These are phyloP conservation scores for Myxozyma sirexii DNA, from an alignment of 805 yeast genomes.

Conservation along the genomic window DNA sequence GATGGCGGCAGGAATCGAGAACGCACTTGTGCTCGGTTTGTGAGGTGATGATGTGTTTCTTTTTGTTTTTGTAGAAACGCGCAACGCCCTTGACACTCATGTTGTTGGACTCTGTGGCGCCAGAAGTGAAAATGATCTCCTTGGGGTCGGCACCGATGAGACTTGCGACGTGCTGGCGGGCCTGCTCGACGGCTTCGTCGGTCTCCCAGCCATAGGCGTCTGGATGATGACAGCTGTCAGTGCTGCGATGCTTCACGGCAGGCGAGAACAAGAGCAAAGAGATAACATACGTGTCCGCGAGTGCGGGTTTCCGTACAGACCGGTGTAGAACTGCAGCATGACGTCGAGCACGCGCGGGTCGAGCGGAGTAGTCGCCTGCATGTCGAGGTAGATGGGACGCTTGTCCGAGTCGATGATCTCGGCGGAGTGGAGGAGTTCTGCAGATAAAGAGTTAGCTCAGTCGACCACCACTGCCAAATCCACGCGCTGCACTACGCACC, in stretches of 20 bases:
- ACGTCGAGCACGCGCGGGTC: conserved; percentile 94
- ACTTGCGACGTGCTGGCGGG: conserved; percentile 79
- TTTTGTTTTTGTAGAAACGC: conserved; percentile 84
- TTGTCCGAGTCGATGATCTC: conserved; percentile 27
- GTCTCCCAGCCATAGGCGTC: conserved; percentile 98
- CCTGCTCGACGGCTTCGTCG: conserved; percentile 83
- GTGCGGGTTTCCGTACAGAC: conserved; percentile 96
- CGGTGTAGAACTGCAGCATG: conserved; percentile 84
- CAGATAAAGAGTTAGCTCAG: neutral
- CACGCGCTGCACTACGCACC: conserved; percentile 1
- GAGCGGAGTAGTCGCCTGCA: conserved; percentile 98
- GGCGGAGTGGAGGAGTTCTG: conserved; percentile 26
- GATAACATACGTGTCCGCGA: conserved; percentile 68
- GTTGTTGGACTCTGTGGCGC: conserved; percentile 97
- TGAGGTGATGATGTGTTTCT: conserved; percentile 91
- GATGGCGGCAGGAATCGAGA: conserved; percentile 90
- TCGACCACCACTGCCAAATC: neutral
- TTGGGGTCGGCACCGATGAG: conserved; percentile 92
- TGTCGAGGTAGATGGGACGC: conserved; percentile 93
- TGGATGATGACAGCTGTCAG: too few species aligned
- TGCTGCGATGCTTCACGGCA: too few species aligned
- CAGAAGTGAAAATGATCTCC: conserved; percentile 94
- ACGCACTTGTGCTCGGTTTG: conserved; percentile 99
- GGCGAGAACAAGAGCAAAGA: too few species aligned
- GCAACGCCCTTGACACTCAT: conserved; percentile 96